Base-by-base conservation (phyloP, 768 basidiomycete genomes). In the Crepidotus variabilis region DNA sequence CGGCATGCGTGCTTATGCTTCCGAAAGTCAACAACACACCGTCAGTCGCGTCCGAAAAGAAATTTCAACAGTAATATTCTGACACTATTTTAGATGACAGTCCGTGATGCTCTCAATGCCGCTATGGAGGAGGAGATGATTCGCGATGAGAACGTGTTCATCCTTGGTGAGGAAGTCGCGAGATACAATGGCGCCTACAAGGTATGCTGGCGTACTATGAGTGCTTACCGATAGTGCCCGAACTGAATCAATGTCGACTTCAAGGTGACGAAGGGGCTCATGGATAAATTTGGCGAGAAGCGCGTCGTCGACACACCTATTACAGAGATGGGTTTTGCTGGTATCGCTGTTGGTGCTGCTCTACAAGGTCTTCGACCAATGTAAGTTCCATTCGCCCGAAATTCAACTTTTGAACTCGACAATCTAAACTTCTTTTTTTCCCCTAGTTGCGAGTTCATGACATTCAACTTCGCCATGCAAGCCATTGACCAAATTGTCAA, bases 121-220 rank as follows among this genome's bases (percentile, higher is more conserved):
- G 97, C 97, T 24, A 94, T 99, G 92, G 97, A 98, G 77, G 97
- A 99, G 76, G 97, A 99, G 77, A 98, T 99, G 97, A 71, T 87
- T 65, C 87, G 93, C 47, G 97, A 99, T 72, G 91, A 95, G 71
- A 88, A 78, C 34, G 97, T 99, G 43, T 99, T 96, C 74, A 75
- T 99, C 65, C 73, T 99, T 60, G 97, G 97, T 57, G 97, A 99
- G 75, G 97, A 99, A 70, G 97, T 99, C 58, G 96, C 96, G 50
- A 86, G 92, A 63, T 99, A 99, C 79, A 98, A 99, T 69, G 93
- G 93, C 73, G 94, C 94, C 60, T 95, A 94, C 84, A 94, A 94
- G 83, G 92, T 90, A 59, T 57, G 67, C 68, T 52, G 11, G 43
- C 48, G 11, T 8, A 36, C 8, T 34, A 39, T n/a, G 32, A 56